A percentile compares a stretch with the other conserved stretches of the same genome.
Conservation (phyloP, 2,329 filamentous ascomycete genomes). For the Neonectria ditissima region DNA sequence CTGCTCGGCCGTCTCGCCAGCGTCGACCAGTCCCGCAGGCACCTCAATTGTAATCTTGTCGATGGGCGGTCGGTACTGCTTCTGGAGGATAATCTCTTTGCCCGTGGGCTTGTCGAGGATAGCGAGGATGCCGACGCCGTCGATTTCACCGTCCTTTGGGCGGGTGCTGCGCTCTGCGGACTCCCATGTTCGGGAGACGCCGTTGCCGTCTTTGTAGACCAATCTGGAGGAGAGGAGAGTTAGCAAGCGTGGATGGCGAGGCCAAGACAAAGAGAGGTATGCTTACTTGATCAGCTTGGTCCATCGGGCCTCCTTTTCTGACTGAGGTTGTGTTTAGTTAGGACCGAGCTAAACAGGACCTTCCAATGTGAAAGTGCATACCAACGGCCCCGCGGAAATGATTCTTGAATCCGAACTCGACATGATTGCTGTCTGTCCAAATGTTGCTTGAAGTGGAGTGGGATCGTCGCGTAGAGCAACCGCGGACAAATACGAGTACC, state of each 20-base stretch:
- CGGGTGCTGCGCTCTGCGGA: conserved; percentile 78
- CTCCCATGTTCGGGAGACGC: conserved; percentile 74
- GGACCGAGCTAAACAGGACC: neutral
- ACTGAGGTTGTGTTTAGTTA: conserved; percentile 47
- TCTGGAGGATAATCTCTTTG: conserved; percentile 71
- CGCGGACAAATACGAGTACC: conserved; percentile 6
- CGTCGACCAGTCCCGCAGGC: conserved; percentile 73
- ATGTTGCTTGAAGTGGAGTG: conserved; percentile 11
- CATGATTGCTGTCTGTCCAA: conserved; percentile 48
- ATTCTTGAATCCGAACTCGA: conserved; percentile 58
- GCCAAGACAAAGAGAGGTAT: neutral
- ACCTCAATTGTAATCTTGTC: conserved; percentile 71
- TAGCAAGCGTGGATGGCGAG: conserved; percentile 10
- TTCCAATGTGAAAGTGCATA: conserved; percentile 41
- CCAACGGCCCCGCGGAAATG: conserved; percentile 58
- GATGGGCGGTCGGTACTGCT: conserved; percentile 74
- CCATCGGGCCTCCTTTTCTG: conserved; percentile 68
- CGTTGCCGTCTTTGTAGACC: conserved; percentile 73
- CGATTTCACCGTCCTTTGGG: conserved; percentile 70
- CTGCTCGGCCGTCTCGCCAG: conserved; percentile 69
- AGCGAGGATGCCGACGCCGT: conserved; percentile 80
- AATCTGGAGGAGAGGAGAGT: conserved; percentile 55
- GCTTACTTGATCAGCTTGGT: conserved; percentile 69
- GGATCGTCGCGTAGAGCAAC: conserved; percentile 23
- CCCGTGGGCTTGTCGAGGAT: conserved; percentile 69